Evolutionary conservation across 176 grass and related monocot species (phyloP).

Genomic region (Avena insularis): DNA sequence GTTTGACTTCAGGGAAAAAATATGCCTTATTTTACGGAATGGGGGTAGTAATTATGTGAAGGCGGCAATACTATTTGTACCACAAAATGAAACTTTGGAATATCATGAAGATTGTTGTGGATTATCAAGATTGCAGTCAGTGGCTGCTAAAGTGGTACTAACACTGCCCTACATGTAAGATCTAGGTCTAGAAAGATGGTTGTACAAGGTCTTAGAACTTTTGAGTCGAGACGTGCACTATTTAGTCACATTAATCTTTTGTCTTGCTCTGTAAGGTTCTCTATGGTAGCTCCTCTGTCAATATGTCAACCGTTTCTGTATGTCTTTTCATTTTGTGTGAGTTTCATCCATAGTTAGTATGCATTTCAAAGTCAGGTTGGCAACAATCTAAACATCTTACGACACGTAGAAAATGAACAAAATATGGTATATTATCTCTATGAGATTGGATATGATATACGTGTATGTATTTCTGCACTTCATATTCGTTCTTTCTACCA

Average conservation of each 20-base stretch:
- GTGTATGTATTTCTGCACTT: not conserved
- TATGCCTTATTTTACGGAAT: no score
- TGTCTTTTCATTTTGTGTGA: not conserved
- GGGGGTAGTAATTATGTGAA: not conserved
- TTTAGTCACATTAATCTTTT: not conserved
- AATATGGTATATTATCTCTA: not conserved
- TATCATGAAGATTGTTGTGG: not conserved
- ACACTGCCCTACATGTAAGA: not conserved
- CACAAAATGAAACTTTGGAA: not conserved
- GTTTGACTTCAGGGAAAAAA: no score
- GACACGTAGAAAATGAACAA: not conserved
- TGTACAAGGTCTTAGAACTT: not conserved
- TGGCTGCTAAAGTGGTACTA: not conserved
- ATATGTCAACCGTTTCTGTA: not conserved
- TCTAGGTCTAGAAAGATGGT: not conserved
- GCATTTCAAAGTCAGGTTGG: not conserved
- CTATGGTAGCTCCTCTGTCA: not conserved
- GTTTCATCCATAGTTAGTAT: not conserved
- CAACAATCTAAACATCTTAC: not conserved
- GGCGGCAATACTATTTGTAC: not conserved
- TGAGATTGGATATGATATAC: not conserved
- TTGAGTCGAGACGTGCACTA: not conserved
- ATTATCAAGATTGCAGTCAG: not conserved
- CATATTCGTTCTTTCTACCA: not conserved
- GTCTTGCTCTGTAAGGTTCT: not conserved